Base-by-base conservation (phyloP, 371 early-diverging fungal genomes). In the Mortierella sp. region DNA sequence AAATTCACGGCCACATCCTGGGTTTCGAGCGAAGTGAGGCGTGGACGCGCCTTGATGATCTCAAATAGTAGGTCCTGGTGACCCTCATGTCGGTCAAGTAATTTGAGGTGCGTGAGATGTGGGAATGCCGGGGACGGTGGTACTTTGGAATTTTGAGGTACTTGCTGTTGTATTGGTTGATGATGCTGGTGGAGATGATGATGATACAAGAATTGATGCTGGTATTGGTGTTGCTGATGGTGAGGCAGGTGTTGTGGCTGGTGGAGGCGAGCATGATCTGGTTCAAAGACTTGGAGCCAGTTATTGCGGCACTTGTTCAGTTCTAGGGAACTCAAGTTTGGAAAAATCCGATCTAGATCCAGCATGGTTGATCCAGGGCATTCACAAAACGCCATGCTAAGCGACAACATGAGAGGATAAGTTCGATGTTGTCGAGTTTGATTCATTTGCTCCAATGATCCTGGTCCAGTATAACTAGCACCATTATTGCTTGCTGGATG, bases 241-340 rank as follows among this genome's bases (percentile, higher is more conserved):
- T 42, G 53, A 42, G 6, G 66, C 23, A 12, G n/a, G 8, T 24
- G 58, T 32, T 0, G 39, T 44, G 21, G 56, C 19, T 8, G 43
- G 47, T 11, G 51, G 37, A 19, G 61, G 6, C 2, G 55, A 30
- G 14, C 31, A 30, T 54, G 57, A 27, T 64, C 62, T 4, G 58
- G 70, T 32, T 72, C 72, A 60, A 72, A 64, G 41, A 56, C 65
- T 19, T 72, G 46, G 17, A 65, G 55, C 65, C 72, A 72, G 44
- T 50, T 48, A 56, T 50, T 59, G 21, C 64, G 56, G 26, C 72
- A 60, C 14, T 60, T 60, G 49, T 64, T 65, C 30, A 72, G 21
- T 48, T 72, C 72, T 4, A 72, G 53, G 1, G 72, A 55, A 2
- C 60, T 56, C 19, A 72, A 31, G 0, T 49, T 37, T 9, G 72